These are phyloP conservation scores for Verbascum thapsus DNA, from an alignment of 257 asterid species.

Conservation along the genomic window DNA sequence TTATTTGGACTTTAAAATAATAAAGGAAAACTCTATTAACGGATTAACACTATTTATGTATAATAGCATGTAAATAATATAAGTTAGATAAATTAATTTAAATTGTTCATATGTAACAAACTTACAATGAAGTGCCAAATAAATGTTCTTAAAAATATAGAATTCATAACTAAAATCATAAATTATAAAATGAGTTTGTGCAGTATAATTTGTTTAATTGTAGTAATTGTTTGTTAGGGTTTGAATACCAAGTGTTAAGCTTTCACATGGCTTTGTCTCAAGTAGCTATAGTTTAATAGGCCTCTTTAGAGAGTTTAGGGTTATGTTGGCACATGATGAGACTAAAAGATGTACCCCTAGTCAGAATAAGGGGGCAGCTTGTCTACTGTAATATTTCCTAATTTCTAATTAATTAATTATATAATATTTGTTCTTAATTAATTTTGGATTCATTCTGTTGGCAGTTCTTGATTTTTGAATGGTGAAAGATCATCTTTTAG, in stretches of 20 bases:
- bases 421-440: background rate
- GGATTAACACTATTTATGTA: no score
- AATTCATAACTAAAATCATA: no score
- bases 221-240: constrained; percentile 36
- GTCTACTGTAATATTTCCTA: background rate
- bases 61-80: no score
- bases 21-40: no score
- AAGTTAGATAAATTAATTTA: no score
- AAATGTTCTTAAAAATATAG: no score
- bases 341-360: constrained; percentile 31
- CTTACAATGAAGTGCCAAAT: no score
- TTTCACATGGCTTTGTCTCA: constrained; percentile 49
- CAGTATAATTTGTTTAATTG: constrained; percentile 15
- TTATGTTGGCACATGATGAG: constrained; percentile 28
- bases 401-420: background rate
- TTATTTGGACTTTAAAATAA: no score
- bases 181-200: no score
- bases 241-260: constrained; percentile 34
- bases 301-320: background rate
- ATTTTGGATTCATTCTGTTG: background rate
- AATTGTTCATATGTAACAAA: no score
- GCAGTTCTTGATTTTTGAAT: background rate
- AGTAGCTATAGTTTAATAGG: constrained; percentile 24
- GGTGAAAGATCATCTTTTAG: background rate
- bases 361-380: constrained; percentile 28